These are phyloP conservation scores for Xerocomus potaroensis DNA, from an alignment of 768 basidiomycete species.

Conservation along the genomic window DNA sequence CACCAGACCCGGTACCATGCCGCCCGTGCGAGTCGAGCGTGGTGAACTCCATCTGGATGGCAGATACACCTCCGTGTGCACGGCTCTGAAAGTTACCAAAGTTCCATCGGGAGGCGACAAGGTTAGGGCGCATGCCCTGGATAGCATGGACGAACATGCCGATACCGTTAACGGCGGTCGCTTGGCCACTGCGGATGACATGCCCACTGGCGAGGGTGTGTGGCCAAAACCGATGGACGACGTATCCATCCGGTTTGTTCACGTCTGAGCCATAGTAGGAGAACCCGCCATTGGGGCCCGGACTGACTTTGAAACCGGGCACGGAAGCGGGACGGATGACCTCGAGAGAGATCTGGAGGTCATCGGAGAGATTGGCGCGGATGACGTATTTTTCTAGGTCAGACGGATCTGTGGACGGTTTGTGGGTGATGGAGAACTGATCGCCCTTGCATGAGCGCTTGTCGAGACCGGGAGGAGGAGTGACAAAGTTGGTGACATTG, in stretches of 20 bases:
- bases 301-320: conserved; percentile 89
- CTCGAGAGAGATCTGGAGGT: conserved; percentile 77
- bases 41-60: conserved; percentile 94
- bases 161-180: conserved; percentile 50
- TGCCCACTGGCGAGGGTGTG: conserved; percentile 58
- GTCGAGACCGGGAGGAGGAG: conserved; percentile 72
- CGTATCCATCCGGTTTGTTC: conserved; percentile 74
- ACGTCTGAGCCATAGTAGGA: conserved; percentile 79
- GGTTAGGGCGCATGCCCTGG: conserved; percentile 96
- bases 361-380: conserved; percentile 70
- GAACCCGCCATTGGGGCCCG: conserved; percentile 82
- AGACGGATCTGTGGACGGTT: conserved; percentile 51
- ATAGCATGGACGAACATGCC: conserved; percentile 95
- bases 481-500: conserved; percentile 76
- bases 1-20: conserved; percentile 75
- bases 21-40: conserved; percentile 78
- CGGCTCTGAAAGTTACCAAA: conserved; percentile 87
- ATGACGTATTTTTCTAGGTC: conserved; percentile 76
- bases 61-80: conserved; percentile 69
- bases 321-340: conserved; percentile 63
- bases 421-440: conserved; percentile 72
- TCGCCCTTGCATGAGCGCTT: conserved; percentile 85
- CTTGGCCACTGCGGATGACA: conserved; percentile 62
- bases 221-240: conserved; percentile 92
- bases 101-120: conserved; percentile 92